Evolutionary conservation across 169 alveolate genomes (phyloP), one percentile per base, ranked within the genome.

Genomic region (Toxoplasma gondii): DNA sequence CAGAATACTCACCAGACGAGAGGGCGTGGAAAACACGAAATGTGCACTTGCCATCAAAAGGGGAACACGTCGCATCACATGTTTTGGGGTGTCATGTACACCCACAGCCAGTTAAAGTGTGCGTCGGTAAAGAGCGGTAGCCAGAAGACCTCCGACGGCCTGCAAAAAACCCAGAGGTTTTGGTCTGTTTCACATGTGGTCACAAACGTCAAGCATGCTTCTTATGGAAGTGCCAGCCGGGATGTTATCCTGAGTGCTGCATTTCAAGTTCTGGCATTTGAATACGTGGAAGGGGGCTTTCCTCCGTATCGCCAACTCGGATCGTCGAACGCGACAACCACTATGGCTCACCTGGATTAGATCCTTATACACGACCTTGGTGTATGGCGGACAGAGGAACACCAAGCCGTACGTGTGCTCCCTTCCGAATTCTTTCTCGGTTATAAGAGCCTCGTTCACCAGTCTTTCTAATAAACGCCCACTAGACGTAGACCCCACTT

Each of bases 351-450:
- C 94, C 91, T 91, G 88, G 38, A 91, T 67, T n/a, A 91, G 91
- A 44, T 91, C 94, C n/a, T 69, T 88, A 49, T 91, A 91, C 38
- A 91, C 91, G 24, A 91, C 94, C 44, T 80, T 84, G 53, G 94
- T 91, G 91, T 91, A 91, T 31, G 94, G 94, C 0, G 94, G 94
- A 45, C 91, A 81, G 81, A 82, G 17, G 69, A 91, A 82, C 43
- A 91, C 91, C 29, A 91, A 44, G 53, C 69, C 94, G 44, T 69
- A 91, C 44, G 91, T 2, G 38, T 43, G 69, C 22, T 31, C 9
- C n/a, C 27, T 2, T n/a, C 49, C 84, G 17, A 34, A 27, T n/a
- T 74, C 84, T 16, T 27, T 36, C n/a, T 74, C 84, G 43, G 43
- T 22, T 1, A 1, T 31, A 22, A 24, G n/a, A 19, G 43, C 84